Conservation (phyloP, 2,329 filamentous ascomycete genomes). For the Hypoxylon sp. region DNA sequence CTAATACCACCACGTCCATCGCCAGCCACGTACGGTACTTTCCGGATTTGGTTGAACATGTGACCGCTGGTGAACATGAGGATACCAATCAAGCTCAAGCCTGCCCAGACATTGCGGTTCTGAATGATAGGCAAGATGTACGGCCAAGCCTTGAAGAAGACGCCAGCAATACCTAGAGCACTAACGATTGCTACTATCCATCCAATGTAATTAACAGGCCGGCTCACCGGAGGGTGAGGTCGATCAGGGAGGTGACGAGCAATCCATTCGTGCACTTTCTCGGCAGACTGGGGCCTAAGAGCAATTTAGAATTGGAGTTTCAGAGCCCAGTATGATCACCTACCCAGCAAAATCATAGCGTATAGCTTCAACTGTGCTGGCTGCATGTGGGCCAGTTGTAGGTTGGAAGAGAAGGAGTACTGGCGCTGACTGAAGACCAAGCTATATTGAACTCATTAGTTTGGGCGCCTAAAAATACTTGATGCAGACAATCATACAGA, state of each 20-base stretch:
- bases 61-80: slow-evolving; percentile 95
- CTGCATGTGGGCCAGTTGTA: slow-evolving; percentile 84
- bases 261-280: slow-evolving; percentile 84
- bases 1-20: slow-evolving; percentile 87
- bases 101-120: slow-evolving; percentile 95
- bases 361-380: slow-evolving; percentile 74
- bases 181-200: slow-evolving; percentile 76
- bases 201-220: slow-evolving; percentile 89
- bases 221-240: slow-evolving; percentile 80
- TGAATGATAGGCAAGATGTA: slow-evolving; percentile 85
- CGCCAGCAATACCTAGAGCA: slow-evolving; percentile 77
- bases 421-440: slow-evolving; percentile 93
- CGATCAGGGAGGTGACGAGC: slow-evolving; percentile 81
- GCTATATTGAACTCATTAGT: slow-evolving; percentile 62
- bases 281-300: slow-evolving; percentile 77
- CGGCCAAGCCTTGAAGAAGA: slow-evolving; percentile 78
- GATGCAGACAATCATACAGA: slow-evolving; percentile 69
- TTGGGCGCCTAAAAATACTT: slow-evolving; percentile 20
- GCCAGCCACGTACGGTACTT: slow-evolving; percentile 90
- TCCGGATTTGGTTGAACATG: slow-evolving; percentile 99
- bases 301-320: slow-evolving; percentile 38
- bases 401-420: slow-evolving; percentile 90
- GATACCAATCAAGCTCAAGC: slow-evolving; percentile 87
- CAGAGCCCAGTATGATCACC: slow-evolving; percentile 48
- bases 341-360: slow-evolving; percentile 92